phyloP scores from a whole-genome alignment of 2,329 filamentous ascomycete genomes.

The Aureobasidium sp. region DNA sequence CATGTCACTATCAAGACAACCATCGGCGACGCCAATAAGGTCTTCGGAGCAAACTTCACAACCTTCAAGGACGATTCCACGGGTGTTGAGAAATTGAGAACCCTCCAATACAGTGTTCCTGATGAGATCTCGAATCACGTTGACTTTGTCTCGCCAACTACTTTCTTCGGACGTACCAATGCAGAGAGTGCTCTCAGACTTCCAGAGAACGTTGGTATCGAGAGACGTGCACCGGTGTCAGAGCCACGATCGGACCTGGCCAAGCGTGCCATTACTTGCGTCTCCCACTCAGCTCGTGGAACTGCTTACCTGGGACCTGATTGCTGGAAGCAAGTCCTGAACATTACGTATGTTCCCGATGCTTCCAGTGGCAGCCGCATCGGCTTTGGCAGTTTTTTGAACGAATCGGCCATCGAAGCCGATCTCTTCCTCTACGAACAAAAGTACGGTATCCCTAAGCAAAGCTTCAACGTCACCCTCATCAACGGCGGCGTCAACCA shows the following conservation, averaged over 20 bases:
- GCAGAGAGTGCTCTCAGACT: constrained; percentile 13
- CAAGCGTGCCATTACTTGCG: constrained; percentile 15
- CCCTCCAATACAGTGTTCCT: constrained; percentile 32
- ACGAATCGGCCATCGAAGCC: constrained; percentile 20
- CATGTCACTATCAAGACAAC: constrained; percentile 56
- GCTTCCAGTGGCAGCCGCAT: constrained; percentile 41
- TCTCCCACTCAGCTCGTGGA: constrained; percentile 13
- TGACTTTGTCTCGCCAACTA: constrained; percentile 24
- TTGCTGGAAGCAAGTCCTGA: constrained; percentile 22
- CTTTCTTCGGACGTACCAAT: constrained; percentile 20
- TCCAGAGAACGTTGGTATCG: constrained; percentile 12
- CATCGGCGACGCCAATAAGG: constrained; percentile 45
- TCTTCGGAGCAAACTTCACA: constrained; percentile 53
- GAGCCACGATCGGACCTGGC: constrained; percentile 4
- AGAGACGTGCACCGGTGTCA: not conserved
- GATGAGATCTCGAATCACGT: constrained; percentile 10
- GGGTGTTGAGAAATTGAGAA: constrained; percentile 27
- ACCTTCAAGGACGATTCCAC: constrained; percentile 36
- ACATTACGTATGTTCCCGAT: constrained; percentile 20
- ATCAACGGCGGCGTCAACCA: constrained; percentile 50
- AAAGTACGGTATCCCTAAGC: constrained; percentile 24
- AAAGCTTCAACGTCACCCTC: constrained; percentile 50
- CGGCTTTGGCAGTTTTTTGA: constrained; percentile 37
- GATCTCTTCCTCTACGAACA: constrained; percentile 21
- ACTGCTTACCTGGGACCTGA: constrained; percentile 17